Conservation (phyloP, 805 yeast genomes). For the Citeromyces matritensis region DNA sequence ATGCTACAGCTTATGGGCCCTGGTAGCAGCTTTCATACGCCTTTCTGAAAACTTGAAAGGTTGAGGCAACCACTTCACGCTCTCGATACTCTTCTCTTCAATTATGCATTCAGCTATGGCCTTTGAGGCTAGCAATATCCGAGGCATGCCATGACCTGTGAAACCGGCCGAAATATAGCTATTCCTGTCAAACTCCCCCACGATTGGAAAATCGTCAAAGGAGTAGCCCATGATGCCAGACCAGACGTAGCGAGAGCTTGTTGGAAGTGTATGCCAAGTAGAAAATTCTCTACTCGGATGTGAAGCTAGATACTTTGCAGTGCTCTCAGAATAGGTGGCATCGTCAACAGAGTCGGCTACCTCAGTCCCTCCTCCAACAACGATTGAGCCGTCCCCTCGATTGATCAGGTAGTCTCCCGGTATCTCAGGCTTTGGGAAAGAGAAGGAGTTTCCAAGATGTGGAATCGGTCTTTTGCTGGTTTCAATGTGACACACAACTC, state of each 20-base stretch:
- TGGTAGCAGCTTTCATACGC: too few species aligned
- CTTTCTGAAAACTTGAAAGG: too few species aligned
- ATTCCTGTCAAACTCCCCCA: constrained; percentile 4
- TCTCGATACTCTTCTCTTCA: constrained; percentile 3
- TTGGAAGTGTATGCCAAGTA: constrained; percentile 3
- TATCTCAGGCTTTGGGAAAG: constrained; percentile 10
- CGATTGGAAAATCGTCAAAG: constrained; percentile 6
- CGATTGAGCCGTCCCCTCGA: constrained; percentile 20
- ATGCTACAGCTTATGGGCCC: neutral
- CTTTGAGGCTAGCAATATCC: constrained; percentile 5
- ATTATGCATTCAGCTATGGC: constrained; percentile 4
- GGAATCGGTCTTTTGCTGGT: constrained; percentile 12
- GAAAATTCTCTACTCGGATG: constrained; percentile 10
- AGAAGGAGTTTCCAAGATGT: constrained; percentile 19
- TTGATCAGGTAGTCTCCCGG: constrained; percentile 18
- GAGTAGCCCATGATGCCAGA: constrained; percentile 8
- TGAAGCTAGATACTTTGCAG: constrained; percentile 6
- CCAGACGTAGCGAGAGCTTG: neutral
- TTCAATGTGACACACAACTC: constrained; percentile 12
- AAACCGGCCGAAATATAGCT: constrained; percentile 6
- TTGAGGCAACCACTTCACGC: constrained; percentile 1
- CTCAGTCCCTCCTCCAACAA: constrained; percentile 17
- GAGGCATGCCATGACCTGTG: constrained; percentile 8
- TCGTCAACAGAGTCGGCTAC: constrained; percentile 9
- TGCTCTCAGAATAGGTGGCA: constrained; percentile 7